Base-by-base conservation (phyloP, 2,329 filamentous ascomycete species). In the Microdochium nivale region DNA sequence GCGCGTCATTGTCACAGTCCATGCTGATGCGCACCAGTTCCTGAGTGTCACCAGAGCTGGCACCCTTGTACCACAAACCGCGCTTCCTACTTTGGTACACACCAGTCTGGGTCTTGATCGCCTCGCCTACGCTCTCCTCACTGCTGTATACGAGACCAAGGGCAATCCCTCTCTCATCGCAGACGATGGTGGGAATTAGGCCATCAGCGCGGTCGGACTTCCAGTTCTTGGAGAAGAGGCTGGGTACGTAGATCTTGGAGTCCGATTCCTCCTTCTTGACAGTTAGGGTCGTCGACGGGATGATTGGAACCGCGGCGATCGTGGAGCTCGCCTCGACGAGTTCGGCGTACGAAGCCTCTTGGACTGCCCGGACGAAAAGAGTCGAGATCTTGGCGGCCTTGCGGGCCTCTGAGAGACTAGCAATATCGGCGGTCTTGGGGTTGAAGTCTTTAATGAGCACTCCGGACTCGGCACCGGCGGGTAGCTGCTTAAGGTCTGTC, bases 31-130 rank as follows among this genome's bases (percentile, higher is more conserved):
- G 84, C 23, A 97, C 76, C 49, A 99, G 77, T 67, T 96, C 85
- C 68, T 99, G 94, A 13, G 88, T 89, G 66, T 97, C 91, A 14
- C 94, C 94, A 51, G 92, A 97, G 9, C 87, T 94, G 50, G 91
- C 88, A 5, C 94, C 94, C 74, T 99, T 99, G 70, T 95, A 87
- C 94, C 94, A 99, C 25, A 99, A 71, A 0, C 94, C 94, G 46
- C 94, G 82, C 75, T 96, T 97, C 50, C 94, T 81, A 73, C 92
- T 97, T 70, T 96, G 90, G 67, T 99, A 99, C 35, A 97, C 92
- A 30, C 94, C 91, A 0, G 75, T 76, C 60, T 78, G 74, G 5
- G 90, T 95, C 62, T 81, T 82, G 54, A 99, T 67, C 35, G 92
- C 92, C 71, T 95, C 92, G 9, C 83, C 77, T 32, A 99, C 83